Evolutionary conservation across 2,329 filamentous ascomycete species (phyloP).

Genomic region (Aphanocladium album): DNA sequence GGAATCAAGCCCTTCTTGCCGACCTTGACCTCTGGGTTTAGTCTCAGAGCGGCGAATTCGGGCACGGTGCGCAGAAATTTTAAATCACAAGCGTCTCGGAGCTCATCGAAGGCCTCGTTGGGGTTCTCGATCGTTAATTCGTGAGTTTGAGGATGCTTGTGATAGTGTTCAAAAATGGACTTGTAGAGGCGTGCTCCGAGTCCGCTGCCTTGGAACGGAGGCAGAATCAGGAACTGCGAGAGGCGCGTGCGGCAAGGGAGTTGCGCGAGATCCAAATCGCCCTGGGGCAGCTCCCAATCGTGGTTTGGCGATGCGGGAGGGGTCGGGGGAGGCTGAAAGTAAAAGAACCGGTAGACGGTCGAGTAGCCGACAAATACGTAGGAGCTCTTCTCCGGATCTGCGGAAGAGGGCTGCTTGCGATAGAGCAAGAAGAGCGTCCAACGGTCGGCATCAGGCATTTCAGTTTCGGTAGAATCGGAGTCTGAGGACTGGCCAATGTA

Average conservation of each 20-base stretch:
- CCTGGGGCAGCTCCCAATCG: slow-evolving; percentile 40
- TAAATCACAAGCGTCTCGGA: slow-evolving; percentile 72
- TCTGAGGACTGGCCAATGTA: slow-evolving; percentile 52
- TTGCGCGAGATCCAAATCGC: slow-evolving; percentile 48
- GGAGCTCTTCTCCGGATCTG: slow-evolving; percentile 42
- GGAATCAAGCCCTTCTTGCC: slow-evolving; percentile 44
- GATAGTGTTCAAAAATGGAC: slow-evolving; percentile 66
- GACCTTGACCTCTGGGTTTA: slow-evolving; percentile 49
- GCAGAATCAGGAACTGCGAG: slow-evolving; percentile 88
- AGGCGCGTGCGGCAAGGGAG: slow-evolving; percentile 77
- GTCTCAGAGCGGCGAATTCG: slow-evolving; percentile 50
- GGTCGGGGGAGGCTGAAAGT: slow-evolving; percentile 47
- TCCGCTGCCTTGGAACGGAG: slow-evolving; percentile 76
- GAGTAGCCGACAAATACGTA: slow-evolving; percentile 86
- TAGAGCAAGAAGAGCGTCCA: slow-evolving; percentile 93
- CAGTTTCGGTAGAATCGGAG: slow-evolving; percentile 54
- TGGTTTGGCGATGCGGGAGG: slow-evolving; percentile 33
- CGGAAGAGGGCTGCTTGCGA: slow-evolving; percentile 50
- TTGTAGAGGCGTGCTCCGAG: slow-evolving; percentile 78
- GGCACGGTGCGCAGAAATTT: slow-evolving; percentile 55
- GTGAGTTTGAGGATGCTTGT: slow-evolving; percentile 61
- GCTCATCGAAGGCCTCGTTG: slow-evolving; percentile 76
- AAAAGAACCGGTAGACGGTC: slow-evolving; percentile 84
- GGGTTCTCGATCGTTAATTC: slow-evolving; percentile 95
- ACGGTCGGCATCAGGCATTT: slow-evolving; percentile 68